A percentile compares a stretch with the other conserved stretches of the same genome.
phyloP scores from a whole-genome alignment of 176 grass and related monocot genomes.

The Avena sativa region DNA sequence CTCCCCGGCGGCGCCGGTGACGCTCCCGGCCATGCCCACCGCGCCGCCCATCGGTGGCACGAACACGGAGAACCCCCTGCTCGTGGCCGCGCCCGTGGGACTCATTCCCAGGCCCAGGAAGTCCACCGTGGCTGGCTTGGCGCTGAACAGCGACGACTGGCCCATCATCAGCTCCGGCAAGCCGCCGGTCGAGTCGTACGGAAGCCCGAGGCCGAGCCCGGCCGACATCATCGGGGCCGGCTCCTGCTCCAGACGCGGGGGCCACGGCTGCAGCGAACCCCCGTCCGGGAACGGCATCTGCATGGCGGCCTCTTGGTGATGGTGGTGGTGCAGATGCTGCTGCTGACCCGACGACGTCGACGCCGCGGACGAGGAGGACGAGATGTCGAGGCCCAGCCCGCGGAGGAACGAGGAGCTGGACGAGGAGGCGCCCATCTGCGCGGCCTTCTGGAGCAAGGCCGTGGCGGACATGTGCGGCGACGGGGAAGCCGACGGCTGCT shows the following conservation, averaged over 20 bases:
- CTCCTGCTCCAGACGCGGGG: conserved; percentile 55
- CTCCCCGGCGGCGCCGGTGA: conserved; percentile 17
- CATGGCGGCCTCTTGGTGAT: conserved; percentile 48
- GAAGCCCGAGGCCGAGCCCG: conserved; percentile 77
- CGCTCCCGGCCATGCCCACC: conserved; percentile 55
- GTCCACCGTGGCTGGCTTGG: conserved; percentile 86
- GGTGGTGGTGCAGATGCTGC: conserved; percentile 32
- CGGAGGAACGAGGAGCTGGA: conserved; percentile 79
- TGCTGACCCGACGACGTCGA: conserved; percentile 38
- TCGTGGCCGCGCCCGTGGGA: conserved; percentile 45
- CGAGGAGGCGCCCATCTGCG: conserved; percentile 85
- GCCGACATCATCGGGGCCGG: conserved; percentile 58
- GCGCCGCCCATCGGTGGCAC: conserved; percentile 70
- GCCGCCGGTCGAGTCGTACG: conserved; percentile 55
- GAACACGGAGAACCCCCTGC: conserved; percentile 60
- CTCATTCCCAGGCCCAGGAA: conserved; percentile 88
- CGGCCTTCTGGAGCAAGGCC: conserved; percentile 87
- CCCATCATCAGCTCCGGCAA: conserved; percentile 82
- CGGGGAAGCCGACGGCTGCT: conserved; percentile 46
- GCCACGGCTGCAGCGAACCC: conserved; percentile 57
- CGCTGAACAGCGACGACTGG: conserved; percentile 59
- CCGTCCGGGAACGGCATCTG: conserved; percentile 34
- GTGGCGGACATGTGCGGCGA: conserved; percentile 95
- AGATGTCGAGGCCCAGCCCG: conserved; percentile 70
- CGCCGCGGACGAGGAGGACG: conserved; percentile 45